Base-by-base conservation (phyloP, 73 alveolate species). In the Durusdinium trenchii region DNA sequence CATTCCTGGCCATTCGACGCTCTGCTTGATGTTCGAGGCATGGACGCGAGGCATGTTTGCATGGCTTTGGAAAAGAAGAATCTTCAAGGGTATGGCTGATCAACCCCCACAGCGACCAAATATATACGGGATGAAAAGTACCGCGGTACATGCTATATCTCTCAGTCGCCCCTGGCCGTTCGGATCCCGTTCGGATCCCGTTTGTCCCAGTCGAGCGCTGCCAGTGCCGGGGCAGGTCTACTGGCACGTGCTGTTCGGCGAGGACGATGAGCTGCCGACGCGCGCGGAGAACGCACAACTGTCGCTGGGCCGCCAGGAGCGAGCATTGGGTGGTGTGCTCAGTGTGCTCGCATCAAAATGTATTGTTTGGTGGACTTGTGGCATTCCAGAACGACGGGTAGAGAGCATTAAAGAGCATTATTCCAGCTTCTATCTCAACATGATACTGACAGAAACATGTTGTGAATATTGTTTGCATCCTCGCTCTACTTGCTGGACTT, bases 161-260 rank as follows among this genome's bases (percentile, higher is more conserved):
- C n/a, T n/a, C n/a, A n/a, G n/a, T n/a, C n/a, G n/a, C n/a, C n/a
- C 1, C 1, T 60, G 69, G 1, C 18, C 30, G 7, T 60, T 0
- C 73, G 30, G 73, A 60, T 60, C 32, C 18, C 30, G 1, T 60
- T 60, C 73, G 30, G 73, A 60, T 60, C 18, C 30, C 73, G 18
- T 60, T 32, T 23, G 73, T 1, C 52, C 54, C 18, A n/a, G 52
- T n/a, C 38, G 3, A 35, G 40, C 7, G 2, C n/a, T 14, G 28
- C 20, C n/a, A 23, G 61, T 30, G 61, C 32, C 78, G 43, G n/a
- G 7, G 32, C 61, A 93, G 92, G 99, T 93, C 52, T 93, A 93
- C 48, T 93, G 99, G 99, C 99, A 92, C 36, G 98, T 93, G 47
- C 99, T 93, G 36, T 93, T 93, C 43, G 99, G 99, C 48, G 99